These are phyloP conservation scores for Trichoderma gracile DNA, from an alignment of 2,329 filamentous ascomycete genomes.

Conservation along the genomic window DNA sequence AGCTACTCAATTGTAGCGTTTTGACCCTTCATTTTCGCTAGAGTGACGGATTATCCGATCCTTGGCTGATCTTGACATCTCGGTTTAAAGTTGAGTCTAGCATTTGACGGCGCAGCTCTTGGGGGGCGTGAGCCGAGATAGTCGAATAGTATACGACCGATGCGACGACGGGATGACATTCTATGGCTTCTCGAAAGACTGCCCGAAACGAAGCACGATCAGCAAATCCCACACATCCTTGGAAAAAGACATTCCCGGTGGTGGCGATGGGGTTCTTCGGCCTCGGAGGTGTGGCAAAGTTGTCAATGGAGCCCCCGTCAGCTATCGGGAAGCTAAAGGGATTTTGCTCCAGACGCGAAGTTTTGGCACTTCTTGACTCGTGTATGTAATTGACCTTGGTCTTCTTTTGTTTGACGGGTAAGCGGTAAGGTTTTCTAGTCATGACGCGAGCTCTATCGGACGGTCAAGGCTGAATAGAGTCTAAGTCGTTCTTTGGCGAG, in stretches of 20 bases:
- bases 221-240: background rate
- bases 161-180: background rate
- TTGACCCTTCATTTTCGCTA: background rate
- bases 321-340: background rate
- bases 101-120: background rate
- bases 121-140: background rate
- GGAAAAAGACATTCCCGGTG: background rate
- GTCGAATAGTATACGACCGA: conserved; percentile 10
- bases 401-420: background rate
- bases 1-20: no score
- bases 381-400: background rate
- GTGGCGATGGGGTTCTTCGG: background rate
- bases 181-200: conserved; percentile 10
- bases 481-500: no score
- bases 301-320: background rate
- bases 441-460: no score
- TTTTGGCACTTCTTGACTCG: background rate
- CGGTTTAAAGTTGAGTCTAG: conserved; percentile 16
- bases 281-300: background rate
- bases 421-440: background rate
- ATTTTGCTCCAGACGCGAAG: background rate
- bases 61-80: conserved; percentile 8
- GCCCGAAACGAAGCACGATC: background rate
- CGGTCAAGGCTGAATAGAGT: no score
- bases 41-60: conserved; percentile 19